These are phyloP conservation scores for Crithidia acanthocephali DNA, from an alignment of 208 protist genomes.

Conservation along the genomic window DNA sequence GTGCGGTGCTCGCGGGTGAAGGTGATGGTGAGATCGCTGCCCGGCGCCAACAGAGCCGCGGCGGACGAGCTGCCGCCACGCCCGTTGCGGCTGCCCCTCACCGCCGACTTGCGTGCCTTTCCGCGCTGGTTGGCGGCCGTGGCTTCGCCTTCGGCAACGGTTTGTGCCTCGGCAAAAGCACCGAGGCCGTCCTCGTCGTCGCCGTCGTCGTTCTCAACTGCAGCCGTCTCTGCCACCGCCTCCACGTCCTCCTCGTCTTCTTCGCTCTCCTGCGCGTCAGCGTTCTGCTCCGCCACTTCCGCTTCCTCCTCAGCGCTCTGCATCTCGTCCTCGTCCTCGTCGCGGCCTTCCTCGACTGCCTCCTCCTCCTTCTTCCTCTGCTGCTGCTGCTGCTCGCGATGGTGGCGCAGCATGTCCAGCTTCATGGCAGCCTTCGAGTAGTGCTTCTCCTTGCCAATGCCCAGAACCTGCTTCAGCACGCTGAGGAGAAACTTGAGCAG, in stretches of 20 bases:
- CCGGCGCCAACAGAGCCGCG: conserved; percentile 13
- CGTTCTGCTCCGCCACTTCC: conserved; percentile 21
- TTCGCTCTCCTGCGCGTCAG: conserved; percentile 37
- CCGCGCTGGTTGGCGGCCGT: background rate
- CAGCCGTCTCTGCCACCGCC: conserved; percentile 22
- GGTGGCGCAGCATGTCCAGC: conserved; percentile 80
- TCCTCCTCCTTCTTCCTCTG: conserved; percentile 10
- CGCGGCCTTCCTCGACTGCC: too few relatives aligned
- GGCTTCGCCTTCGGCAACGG: conserved; percentile 34
- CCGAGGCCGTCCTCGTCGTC: conserved; percentile 76
- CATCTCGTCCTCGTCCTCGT: conserved; percentile 7
- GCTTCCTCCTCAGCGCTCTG: background rate
- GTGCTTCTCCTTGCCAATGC: conserved; percentile 82
- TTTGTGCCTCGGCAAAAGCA: conserved; percentile 59
- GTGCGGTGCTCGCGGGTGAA: conserved; percentile 80
- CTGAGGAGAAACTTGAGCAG: conserved; percentile 84
- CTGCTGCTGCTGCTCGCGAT: conserved; percentile 16
- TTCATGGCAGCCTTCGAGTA: conserved; percentile 65
- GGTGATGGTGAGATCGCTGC: conserved; percentile 55
- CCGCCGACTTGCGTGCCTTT: background rate
- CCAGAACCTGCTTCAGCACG: conserved; percentile 86
- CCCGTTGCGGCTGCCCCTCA: background rate
- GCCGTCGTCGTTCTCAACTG: conserved; percentile 23
- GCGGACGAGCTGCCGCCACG: background rate
- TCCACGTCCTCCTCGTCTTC: conserved; percentile 23